These are phyloP conservation scores for Saccharomycopsis hybrid DNA, from an alignment of 1,139 yeast species.

Conservation along the genomic window DNA sequence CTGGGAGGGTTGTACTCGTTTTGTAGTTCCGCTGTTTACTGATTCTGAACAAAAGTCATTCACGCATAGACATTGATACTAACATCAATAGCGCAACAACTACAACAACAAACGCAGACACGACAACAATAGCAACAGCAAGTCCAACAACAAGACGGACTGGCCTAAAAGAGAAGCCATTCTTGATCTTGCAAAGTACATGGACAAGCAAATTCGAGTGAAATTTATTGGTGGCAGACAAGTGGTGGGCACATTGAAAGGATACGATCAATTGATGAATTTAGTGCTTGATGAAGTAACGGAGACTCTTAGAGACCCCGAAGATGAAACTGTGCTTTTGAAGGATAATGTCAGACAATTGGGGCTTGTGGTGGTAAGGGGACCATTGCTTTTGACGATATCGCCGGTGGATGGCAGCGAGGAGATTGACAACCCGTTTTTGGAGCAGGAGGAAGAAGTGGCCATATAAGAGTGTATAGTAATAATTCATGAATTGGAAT, in stretches of 20 bases:
- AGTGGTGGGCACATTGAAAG: constrained; percentile 72
- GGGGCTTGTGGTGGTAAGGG: constrained; percentile 80
- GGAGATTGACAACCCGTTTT: constrained; percentile 67
- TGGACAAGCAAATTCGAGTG: constrained; percentile 68
- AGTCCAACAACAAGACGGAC: constrained; percentile 31
- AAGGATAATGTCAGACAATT: constrained; percentile 53
- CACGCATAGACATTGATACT: too few species aligned
- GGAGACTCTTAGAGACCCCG: constrained; percentile 64
- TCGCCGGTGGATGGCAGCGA: constrained; percentile 84
- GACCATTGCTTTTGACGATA: constrained; percentile 73
- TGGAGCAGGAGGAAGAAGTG: background rate
- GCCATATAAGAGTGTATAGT: too few species aligned
- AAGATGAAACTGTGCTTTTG: constrained; percentile 45
- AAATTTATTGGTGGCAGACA: constrained; percentile 84
- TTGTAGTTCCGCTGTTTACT: too few species aligned
- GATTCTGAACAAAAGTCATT: too few species aligned
- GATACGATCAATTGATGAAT: constrained; percentile 91
- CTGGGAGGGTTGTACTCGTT: too few species aligned
- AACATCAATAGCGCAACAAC: too few species aligned
- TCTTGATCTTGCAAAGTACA: constrained; percentile 70
- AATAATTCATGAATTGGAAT: background rate
- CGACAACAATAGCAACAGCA: constrained; percentile 8
- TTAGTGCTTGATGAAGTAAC: constrained; percentile 80
- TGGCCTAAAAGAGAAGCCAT: constrained; percentile 90
- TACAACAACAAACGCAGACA: constrained; percentile 19